Evolutionary conservation across 306 rosid species (phyloP), one percentile per base, ranked within the genome.

Genomic region (Sophora flavescens): DNA sequence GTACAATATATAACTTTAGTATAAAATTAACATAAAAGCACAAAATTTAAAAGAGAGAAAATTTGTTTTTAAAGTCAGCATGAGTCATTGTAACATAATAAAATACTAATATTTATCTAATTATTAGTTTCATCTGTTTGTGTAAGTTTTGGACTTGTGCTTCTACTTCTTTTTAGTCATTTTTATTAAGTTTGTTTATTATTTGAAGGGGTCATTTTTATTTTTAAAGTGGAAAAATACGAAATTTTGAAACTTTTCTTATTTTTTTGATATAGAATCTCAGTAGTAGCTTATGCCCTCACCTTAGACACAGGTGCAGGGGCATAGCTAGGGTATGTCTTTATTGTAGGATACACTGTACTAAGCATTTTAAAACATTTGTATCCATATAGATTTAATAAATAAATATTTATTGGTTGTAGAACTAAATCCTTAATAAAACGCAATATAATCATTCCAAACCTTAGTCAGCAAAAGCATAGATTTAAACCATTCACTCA

Each of bases 181-280:
- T 39, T 52, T 58, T 77, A 58, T 68, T 22, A 11, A 42, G 51
- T 56, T 36, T 63, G 44, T 32, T 56, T 67, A 36, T 77, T 44
- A 42, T 54, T 66, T 60, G 15, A 18, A 42, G 76, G 70, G 53
- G 6, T 30, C 22, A 33, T 33, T 59, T 53, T 58, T 18, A 45
- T 35, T n/a, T 45, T 47, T 15, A 68, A 54, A 35, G 36, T 4
- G 4, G 38, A 18, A 28, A 67, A 57, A 16, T 22, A 36, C 9
- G 16, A 16, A 28, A 53, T 53, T 53, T n/a, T 53, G 28, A 7
- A 11, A 12, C 60, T 53, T 17, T 17, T 53, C 10, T 53, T 18
- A 17, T 18, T 53, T 52, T 53, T 53, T 8, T 22, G 30, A 4
- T 16, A 3, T 16, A 0, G 30, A 59, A 47, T 47, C 33, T 68